Conservation (phyloP, 352 stramenopile species). For the Phytophthora parvispora region DNA sequence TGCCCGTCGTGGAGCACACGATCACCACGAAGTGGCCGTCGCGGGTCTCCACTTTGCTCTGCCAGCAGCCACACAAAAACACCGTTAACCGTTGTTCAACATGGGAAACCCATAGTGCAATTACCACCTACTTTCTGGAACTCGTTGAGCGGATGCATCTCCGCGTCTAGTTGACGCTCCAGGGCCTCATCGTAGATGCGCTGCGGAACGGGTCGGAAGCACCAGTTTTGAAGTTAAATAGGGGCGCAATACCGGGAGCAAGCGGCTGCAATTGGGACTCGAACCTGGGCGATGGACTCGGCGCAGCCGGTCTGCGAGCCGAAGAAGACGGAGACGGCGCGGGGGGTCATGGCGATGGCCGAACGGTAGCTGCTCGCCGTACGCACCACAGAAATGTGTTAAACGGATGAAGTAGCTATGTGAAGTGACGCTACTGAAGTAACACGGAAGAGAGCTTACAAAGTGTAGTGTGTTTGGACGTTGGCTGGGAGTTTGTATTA, state of each 20-base stretch:
- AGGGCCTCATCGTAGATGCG: constrained; percentile 76
- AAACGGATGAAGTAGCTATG: constrained; percentile 6
- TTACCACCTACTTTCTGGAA: constrained; percentile 83
- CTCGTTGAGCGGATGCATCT: constrained; percentile 69
- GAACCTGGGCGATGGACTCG: constrained; percentile 87
- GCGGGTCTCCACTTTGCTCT: constrained; percentile 55
- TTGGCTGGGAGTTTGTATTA: not conserved
- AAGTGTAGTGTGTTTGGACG: not conserved
- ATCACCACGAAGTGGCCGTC: constrained; percentile 79
- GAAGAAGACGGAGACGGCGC: constrained; percentile 75
- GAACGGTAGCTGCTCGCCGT: constrained; percentile 1
- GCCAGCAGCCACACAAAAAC: no score
- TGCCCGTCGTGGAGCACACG: constrained; percentile 96
- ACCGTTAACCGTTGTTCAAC: no score
- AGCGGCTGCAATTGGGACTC: not conserved
- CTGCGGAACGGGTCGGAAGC: constrained; percentile 26
- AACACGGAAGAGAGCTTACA: not conserved
- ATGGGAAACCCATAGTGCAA: no score
- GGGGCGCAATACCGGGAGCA: not conserved
- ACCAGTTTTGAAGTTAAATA: not conserved
- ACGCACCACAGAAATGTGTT: constrained; percentile 4
- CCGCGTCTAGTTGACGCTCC: constrained; percentile 60
- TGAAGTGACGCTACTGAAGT: constrained; percentile 2
- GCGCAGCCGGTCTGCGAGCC: constrained; percentile 91
- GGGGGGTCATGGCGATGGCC: constrained; percentile 10